These are phyloP conservation scores for Oidium heveae DNA, from an alignment of 2,329 filamentous ascomycete species.

Conservation along the genomic window DNA sequence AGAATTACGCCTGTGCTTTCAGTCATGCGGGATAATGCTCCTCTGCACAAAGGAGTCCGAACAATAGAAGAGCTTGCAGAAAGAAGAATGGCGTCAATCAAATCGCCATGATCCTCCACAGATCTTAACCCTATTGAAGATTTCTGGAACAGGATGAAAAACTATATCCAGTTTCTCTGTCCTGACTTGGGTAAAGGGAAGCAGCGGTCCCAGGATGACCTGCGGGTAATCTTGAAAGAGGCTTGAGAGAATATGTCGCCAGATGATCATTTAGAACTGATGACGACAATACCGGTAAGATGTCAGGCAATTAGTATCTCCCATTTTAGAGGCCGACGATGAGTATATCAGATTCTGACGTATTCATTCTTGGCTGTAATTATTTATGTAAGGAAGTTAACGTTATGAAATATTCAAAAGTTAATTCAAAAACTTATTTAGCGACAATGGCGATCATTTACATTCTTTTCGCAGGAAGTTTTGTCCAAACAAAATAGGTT, in stretches of 20 bases:
- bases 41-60: neutral
- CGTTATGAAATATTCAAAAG: no score
- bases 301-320: constrained; percentile 2
- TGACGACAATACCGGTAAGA: constrained; percentile 1
- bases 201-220: constrained; percentile 2
- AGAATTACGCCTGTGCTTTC: neutral
- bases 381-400: no score
- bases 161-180: constrained; percentile 1
- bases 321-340: constrained; percentile 1
- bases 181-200: constrained; percentile 1
- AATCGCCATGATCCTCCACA: neutral
- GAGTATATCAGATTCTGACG: constrained; percentile 1
- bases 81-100: neutral
- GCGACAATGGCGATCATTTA: no score
- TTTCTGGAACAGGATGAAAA: neutral
- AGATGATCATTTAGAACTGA: constrained; percentile 1
- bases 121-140: neutral
- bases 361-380: no score
- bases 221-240: constrained; percentile 3
- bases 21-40: neutral
- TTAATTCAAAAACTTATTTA: no score
- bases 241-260: constrained; percentile 5
- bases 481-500: no score
- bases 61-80: neutral
- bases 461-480: no score